Percentiles rank a stretch among this genome's conserved stretches.
These are phyloP conservation scores for Ascochyta fabae DNA, from an alignment of 2,329 filamentous ascomycete genomes.

Conservation along the genomic window DNA sequence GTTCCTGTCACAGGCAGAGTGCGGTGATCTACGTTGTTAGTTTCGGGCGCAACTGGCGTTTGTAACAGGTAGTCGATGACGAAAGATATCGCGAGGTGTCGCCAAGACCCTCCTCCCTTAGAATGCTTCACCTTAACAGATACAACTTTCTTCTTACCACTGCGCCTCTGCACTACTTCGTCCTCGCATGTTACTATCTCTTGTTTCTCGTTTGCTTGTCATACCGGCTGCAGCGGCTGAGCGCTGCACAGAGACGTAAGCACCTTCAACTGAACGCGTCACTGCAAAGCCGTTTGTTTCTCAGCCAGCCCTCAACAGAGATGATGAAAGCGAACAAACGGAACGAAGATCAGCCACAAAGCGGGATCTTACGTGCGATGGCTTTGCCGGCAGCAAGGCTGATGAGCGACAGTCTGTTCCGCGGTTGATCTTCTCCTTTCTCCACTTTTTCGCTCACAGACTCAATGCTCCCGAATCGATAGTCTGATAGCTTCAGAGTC, in stretches of 20 bases:
- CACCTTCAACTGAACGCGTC: not conserved
- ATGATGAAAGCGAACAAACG: slow-evolving; percentile 3
- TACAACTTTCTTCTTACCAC: not conserved
- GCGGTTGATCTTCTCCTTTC: slow-evolving; percentile 13
- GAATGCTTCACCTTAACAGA: not conserved
- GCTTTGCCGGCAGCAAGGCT: slow-evolving; percentile 6
- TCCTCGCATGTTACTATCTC: not conserved
- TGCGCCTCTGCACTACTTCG: not conserved
- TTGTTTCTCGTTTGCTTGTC: not conserved
- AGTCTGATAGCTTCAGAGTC: slow-evolving; percentile 12
- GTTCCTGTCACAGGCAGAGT: not conserved
- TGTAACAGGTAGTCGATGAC: slow-evolving; percentile 15
- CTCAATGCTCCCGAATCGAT: slow-evolving; percentile 21
- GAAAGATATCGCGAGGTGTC: slow-evolving; percentile 17
- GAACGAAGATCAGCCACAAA: slow-evolving; percentile 4
- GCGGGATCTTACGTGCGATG: slow-evolving; percentile 1
- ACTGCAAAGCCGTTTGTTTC: slow-evolving; percentile 3
- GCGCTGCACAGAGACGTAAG: not conserved
- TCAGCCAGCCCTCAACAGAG: slow-evolving; percentile 12
- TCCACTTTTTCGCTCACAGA: slow-evolving; percentile 14
- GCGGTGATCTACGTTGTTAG: not conserved
- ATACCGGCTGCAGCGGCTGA: not conserved
- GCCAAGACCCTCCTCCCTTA: slow-evolving; percentile 15
- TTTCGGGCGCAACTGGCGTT: not conserved
- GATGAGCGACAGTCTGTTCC: slow-evolving; percentile 7